Evolutionary conservation across 495 filamentous ascomycete genomes (phyloP), one percentile per base, ranked within the genome.

Genomic region (Baudoinia panamericana): DNA sequence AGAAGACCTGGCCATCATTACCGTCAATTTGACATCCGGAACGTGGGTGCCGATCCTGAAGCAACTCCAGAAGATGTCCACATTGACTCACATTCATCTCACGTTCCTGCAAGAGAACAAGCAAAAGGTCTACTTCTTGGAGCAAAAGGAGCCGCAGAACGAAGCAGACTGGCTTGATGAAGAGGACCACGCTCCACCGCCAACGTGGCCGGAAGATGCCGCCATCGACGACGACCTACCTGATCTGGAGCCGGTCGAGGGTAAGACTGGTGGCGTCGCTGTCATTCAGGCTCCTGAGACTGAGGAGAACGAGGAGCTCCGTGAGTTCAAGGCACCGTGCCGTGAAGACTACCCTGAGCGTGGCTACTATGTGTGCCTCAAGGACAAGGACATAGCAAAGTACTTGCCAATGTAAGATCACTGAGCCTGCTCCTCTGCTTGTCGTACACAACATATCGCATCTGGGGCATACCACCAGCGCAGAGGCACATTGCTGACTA

Each of bases 331-430:
- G 10, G 36, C 43, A 3, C 43, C 43, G 13, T 35, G 43, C 28
- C 19, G 17, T 20, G 30, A 39, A 29, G 18, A 13, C 26, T 12
- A 5, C 4, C 19, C 8, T 1, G 43, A 46, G 22, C 32, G 42
- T 8, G 48, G 48, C 22, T 36, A 28, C 33, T 33, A 42, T 19
- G 24, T 51, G 16, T 51, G 48, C 33, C 15, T 51, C n/a, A n/a
- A 33, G 10, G n/a, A 18, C n/a, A 5, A 1, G 15, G 43, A 37
- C n/a, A n/a, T n/a, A n/a, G n/a, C n/a, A n/a, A n/a, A n/a, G n/a
- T n/a, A n/a, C n/a, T 8, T n/a, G 26, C 26, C 26, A 28, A 28
- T n/a, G n/a, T n/a, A n/a, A n/a, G n/a, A n/a, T n/a, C n/a, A n/a
- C n/a, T n/a, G n/a, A n/a, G n/a, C n/a, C n/a, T n/a, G n/a, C n/a